Conservation (phyloP, 139 green algal genomes). For the Nannochloris sp. region DNA sequence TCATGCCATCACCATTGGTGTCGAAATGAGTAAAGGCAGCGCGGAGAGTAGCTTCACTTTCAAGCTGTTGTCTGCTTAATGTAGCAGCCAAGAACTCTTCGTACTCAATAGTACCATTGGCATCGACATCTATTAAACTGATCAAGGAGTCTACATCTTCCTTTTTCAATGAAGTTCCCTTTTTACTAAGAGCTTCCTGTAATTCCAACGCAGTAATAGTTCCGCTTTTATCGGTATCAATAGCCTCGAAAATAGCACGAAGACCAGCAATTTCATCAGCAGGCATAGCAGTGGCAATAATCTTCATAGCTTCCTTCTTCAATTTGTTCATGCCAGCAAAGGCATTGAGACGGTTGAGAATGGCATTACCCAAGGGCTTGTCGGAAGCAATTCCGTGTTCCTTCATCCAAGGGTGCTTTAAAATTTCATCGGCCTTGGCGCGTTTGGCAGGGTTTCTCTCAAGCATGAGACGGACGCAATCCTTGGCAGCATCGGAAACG, state of each 20-base stretch:
- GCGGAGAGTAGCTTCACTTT: slow-evolving; percentile 71
- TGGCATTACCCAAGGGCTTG: slow-evolving; percentile 64
- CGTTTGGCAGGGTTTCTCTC: slow-evolving; percentile 70
- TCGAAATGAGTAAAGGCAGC: slow-evolving; percentile 76
- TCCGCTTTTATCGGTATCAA: slow-evolving; percentile 84
- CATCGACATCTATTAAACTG: slow-evolving; percentile 70
- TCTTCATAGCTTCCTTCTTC: slow-evolving; percentile 89
- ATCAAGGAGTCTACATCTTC: slow-evolving; percentile 71
- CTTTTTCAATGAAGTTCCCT: slow-evolving; percentile 59
- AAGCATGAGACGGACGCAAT: slow-evolving; percentile 78
- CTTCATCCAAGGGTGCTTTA: slow-evolving; percentile 88
- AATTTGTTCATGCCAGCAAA: slow-evolving; percentile 96
- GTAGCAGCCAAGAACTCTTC: slow-evolving; percentile 87
- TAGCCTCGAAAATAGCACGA: slow-evolving; percentile 78
- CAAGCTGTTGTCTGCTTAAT: slow-evolving; percentile 70
- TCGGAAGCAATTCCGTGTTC: slow-evolving; percentile 71
- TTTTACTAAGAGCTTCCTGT: slow-evolving; percentile 49
- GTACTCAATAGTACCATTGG: slow-evolving; percentile 84
- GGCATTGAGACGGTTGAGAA: slow-evolving; percentile 74
- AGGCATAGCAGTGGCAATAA: slow-evolving; percentile 79
- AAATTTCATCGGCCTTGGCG: slow-evolving; percentile 67
- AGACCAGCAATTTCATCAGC: slow-evolving; percentile 87
- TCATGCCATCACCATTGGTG: slow-evolving; percentile 57
- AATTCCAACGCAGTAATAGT: slow-evolving; percentile 92
- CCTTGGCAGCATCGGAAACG: slow-evolving; percentile 65